Evolutionary conservation across 2,329 filamentous ascomycete genomes (phyloP).

Genomic region (Akanthomyces muscarius): DNA sequence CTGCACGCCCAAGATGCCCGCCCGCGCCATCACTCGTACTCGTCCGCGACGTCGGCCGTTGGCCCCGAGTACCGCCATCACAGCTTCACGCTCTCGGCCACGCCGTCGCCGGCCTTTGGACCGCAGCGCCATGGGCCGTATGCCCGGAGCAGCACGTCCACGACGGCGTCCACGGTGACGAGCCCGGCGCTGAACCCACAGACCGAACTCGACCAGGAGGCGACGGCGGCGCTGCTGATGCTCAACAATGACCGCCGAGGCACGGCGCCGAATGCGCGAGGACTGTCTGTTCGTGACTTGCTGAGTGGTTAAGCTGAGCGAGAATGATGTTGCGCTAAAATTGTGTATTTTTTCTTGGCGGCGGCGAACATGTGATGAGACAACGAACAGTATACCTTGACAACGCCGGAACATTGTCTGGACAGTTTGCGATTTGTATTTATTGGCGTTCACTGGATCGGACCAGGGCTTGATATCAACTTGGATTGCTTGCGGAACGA

Average conservation of each 20-base stretch:
- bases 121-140: constrained; percentile 40
- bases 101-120: constrained; percentile 55
- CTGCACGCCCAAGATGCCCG: constrained; percentile 43
- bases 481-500: background rate
- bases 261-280: constrained; percentile 36
- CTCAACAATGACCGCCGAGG: constrained; percentile 72
- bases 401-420: background rate
- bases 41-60: constrained; percentile 39
- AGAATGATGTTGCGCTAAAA: background rate
- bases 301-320: constrained; percentile 42
- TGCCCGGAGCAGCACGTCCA: constrained; percentile 39
- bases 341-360: background rate
- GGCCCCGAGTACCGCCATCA: constrained; percentile 44
- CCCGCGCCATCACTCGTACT: constrained; percentile 49
- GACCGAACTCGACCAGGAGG: constrained; percentile 66
- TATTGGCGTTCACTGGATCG: background rate
- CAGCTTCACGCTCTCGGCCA: constrained; percentile 46
- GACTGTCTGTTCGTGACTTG: constrained; percentile 53
- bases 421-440: background rate
- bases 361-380: background rate
- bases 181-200: constrained; percentile 55
- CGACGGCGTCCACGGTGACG: constrained; percentile 51
- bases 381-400: constrained; percentile 6
- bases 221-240: constrained; percentile 83
- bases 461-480: background rate